Evolutionary conservation across 257 asterid genomes (phyloP).

Genomic region (Haberlea rhodopensis): DNA sequence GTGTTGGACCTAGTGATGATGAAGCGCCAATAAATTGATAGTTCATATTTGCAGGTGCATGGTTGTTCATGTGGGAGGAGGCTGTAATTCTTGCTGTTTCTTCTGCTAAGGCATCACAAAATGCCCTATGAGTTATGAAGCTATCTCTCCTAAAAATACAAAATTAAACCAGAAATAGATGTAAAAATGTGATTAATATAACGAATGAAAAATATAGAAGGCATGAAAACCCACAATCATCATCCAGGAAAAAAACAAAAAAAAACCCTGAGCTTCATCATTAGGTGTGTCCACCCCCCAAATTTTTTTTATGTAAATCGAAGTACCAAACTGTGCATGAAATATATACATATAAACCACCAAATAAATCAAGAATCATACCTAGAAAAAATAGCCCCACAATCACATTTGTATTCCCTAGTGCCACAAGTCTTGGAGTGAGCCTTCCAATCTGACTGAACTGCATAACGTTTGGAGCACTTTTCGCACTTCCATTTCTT

Average conservation of each 20-base stretch:
- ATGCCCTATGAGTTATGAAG: constrained; percentile 93
- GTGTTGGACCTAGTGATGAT: constrained; percentile 34
- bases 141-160: constrained; percentile 66
- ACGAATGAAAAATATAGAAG: not conserved
- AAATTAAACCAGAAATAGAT: constrained; percentile 1
- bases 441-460: constrained; percentile 92
- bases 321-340: constrained; percentile 15
- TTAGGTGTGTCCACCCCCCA: no score
- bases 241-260: no score
- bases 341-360: not conserved
- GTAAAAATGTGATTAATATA: no score
- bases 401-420: constrained; percentile 84
- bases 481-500: constrained; percentile 97
- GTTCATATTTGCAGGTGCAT: constrained; percentile 32
- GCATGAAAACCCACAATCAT: no score
- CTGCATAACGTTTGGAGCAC: constrained; percentile 82
- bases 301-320: not conserved
- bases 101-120: constrained; percentile 89
- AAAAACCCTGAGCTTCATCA: no score
- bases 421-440: constrained; percentile 94
- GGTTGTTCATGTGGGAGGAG: constrained; percentile 47
- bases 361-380: constrained; percentile 14
- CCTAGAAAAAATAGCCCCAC: constrained; percentile 91
- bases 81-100: constrained; percentile 84
- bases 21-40: constrained; percentile 49